Conservation (phyloP, 108 stramenopile genomes). For the Conticribra guillardii region DNA sequence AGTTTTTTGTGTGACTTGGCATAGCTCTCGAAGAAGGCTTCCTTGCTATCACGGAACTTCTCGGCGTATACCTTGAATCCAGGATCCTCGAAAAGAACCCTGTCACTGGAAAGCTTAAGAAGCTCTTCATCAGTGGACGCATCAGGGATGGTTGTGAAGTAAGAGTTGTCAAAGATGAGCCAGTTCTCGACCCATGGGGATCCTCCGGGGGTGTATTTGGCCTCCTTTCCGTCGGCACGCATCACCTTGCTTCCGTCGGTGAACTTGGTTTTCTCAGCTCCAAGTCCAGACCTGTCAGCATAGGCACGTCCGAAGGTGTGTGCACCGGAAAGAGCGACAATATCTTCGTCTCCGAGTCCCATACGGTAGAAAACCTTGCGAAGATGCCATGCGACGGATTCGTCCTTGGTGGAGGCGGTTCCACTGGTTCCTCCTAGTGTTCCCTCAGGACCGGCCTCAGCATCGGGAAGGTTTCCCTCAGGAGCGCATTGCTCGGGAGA, state of each 20-base stretch:
- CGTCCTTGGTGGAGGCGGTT: constrained; percentile 63
- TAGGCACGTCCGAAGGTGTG: constrained; percentile 94
- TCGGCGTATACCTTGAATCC: constrained; percentile 73
- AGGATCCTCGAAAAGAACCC: constrained; percentile 72
- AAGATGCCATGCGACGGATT: constrained; percentile 65
- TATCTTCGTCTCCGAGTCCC: constrained; percentile 94
- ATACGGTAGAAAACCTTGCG: constrained; percentile 95
- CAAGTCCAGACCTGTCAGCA: constrained; percentile 77
- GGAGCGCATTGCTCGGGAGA: constrained; percentile 52
- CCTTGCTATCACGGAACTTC: constrained; percentile 87
- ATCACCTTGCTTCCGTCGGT: constrained; percentile 87
- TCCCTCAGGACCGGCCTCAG: constrained; percentile 67
- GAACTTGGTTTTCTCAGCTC: constrained; percentile 90
- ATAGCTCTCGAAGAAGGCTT: constrained; percentile 92
- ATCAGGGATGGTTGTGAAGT: constrained; percentile 70
- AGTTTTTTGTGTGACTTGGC: constrained; percentile 92
- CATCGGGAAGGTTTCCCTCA: constrained; percentile 89
- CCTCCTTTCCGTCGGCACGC: constrained; percentile 82
- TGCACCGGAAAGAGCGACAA: constrained; percentile 92
- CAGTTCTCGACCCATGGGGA: constrained; percentile 83
- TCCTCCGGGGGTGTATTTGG: constrained; percentile 90
- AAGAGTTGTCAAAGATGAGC: constrained; percentile 88
- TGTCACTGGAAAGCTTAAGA: constrained; percentile 82
- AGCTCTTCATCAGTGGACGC: constrained; percentile 64
- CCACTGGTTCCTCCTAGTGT: constrained; percentile 75